Percentiles rank a stretch among this genome's conserved stretches.
Conservation (phyloP, 345 rosid species). For the Populus deltoides region DNA sequence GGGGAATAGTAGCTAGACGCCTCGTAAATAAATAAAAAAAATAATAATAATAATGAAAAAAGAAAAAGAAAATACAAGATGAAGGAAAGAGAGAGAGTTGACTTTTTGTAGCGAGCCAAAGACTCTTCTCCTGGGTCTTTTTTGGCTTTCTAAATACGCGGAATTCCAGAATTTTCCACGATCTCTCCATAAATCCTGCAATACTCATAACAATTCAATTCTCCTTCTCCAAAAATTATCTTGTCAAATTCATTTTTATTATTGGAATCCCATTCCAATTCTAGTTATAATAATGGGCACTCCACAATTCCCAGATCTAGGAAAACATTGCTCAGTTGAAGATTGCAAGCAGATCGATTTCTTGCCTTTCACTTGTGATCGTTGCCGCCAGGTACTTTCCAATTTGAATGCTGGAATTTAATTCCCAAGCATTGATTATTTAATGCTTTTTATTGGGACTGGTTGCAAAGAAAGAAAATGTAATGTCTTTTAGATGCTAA, state of each 20-base stretch:
- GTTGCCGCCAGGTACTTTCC: constrained; percentile 62
- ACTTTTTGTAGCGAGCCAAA: not conserved
- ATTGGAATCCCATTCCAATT: not conserved
- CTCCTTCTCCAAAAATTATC: not conserved
- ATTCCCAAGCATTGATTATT: too few species aligned
- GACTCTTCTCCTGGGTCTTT: not conserved
- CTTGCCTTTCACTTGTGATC: constrained; percentile 95
- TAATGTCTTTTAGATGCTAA: not conserved
- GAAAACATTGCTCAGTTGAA: constrained; percentile 79
- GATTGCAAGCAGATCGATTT: constrained; percentile 89
- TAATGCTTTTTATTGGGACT: not conserved
- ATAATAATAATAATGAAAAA: too few species aligned
- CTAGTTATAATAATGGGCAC: constrained; percentile 59
- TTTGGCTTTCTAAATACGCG: constrained; percentile 19
- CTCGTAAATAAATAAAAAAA: too few species aligned
- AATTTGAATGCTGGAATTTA: not conserved
- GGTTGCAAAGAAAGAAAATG: not conserved
- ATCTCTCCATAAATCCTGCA: constrained; percentile 3
- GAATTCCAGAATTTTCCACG: constrained; percentile 19
- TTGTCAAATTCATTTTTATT: constrained; percentile 7
- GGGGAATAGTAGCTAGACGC: too few species aligned
- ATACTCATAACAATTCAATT: not conserved
- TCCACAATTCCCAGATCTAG: constrained; percentile 95
- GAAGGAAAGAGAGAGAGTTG: too few species aligned
- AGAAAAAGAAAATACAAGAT: not conserved